These are phyloP conservation scores for Aspergillus niger DNA, from an alignment of 2,329 filamentous ascomycete species.

Conservation along the genomic window DNA sequence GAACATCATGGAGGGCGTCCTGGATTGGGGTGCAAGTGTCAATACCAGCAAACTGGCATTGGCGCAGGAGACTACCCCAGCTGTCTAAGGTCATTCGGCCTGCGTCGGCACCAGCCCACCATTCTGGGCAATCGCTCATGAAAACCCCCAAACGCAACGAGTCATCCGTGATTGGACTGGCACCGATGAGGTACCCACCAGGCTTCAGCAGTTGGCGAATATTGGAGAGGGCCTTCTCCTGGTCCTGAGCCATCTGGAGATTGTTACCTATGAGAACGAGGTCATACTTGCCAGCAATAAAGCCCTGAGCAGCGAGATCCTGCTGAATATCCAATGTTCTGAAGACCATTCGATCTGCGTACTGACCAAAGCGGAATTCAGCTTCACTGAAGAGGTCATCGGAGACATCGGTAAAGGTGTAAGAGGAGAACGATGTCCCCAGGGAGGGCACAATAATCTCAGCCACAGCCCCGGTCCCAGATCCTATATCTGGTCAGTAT, in stretches of 20 bases:
- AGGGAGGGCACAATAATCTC: neutral
- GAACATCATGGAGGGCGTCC: neutral
- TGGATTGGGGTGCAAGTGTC: neutral
- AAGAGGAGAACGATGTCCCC: neutral
- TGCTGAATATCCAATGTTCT: constrained; percentile 34
- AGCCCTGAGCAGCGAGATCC: constrained; percentile 38
- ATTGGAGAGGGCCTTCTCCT: constrained; percentile 33
- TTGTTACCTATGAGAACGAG: constrained; percentile 42
- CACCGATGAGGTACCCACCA: neutral
- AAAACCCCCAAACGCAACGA: neutral
- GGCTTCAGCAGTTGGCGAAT: constrained; percentile 37
- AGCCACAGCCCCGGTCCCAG: neutral
- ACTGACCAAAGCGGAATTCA: neutral
- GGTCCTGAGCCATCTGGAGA: constrained; percentile 40
- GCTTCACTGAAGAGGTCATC: neutral
- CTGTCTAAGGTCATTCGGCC: neutral
- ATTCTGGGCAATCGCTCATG: constrained; percentile 1
- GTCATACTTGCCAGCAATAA: constrained; percentile 36
- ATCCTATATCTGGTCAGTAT: neutral
- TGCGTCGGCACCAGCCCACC: neutral
- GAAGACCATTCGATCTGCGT: neutral
- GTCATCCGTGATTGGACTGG: neutral
- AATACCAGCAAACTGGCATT: neutral
- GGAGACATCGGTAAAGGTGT: neutral
- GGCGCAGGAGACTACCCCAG: neutral